Percentiles rank a stretch among this genome's conserved stretches.
phyloP scores from a whole-genome alignment of 352 stramenopile genomes.

The Phytophthora hybrid region DNA sequence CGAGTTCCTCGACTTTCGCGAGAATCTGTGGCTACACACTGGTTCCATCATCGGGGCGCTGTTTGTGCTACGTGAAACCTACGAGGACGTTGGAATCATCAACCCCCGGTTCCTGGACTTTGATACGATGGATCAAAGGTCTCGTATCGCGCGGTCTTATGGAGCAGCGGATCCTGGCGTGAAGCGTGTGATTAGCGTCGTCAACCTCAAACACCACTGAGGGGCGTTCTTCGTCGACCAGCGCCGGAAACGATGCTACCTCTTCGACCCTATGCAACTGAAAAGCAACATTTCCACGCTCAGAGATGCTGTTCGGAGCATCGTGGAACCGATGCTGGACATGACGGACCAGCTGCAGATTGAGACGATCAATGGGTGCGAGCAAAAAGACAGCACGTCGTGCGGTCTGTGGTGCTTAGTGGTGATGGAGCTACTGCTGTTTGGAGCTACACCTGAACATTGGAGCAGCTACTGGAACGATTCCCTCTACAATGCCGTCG shows the following conservation, averaged over 20 bases:
- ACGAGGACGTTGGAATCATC: not conserved
- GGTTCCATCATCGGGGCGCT: slow-evolving; percentile 14
- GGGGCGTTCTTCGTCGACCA: not conserved
- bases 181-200: slow-evolving; percentile 6
- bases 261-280: not conserved
- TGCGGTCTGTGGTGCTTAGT: slow-evolving; percentile 14
- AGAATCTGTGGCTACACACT: slow-evolving; percentile 17
- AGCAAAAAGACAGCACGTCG: not conserved
- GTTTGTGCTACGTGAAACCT: slow-evolving; percentile 2
- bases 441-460: not conserved
- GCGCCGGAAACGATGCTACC: not conserved
- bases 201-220: slow-evolving; percentile 17
- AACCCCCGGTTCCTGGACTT: slow-evolving; percentile 16
- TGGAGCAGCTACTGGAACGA: slow-evolving; percentile 14
- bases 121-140: slow-evolving; percentile 8
- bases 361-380: not conserved
- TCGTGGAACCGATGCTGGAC: not conserved
- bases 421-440: slow-evolving; percentile 7
- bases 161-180: not conserved
- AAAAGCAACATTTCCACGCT: not conserved
- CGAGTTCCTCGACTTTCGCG: slow-evolving; percentile 17
- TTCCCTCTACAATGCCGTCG: not conserved
- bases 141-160: not conserved
- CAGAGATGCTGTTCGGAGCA: not conserved
- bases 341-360: slow-evolving; percentile 3